Evolutionary conservation across 306 rosid species (phyloP), one percentile per base, ranked within the genome.

Genomic region (Fragaria vesca): DNA sequence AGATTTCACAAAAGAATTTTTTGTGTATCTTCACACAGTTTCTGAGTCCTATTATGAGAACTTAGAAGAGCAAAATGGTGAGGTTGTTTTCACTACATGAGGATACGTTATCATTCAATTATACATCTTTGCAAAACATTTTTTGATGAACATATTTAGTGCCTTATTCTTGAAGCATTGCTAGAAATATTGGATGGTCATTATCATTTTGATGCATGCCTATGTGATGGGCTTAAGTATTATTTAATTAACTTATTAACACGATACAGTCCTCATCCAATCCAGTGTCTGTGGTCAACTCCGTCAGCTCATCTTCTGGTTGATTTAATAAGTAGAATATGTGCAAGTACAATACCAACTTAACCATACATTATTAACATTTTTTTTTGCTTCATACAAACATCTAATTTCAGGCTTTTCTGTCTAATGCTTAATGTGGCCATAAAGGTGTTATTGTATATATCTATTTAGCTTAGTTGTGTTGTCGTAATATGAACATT

Each of bases 1-100:
- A 82, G 98, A 93, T 86, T 96, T 96, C 83, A 96, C 99, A 0
- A 88, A 88, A 76, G 99, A 96, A 83, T 96, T 93, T 79, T 93
- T 96, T 74, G 80, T 83, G 75, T 98, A 96, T 84, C 90, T 96
- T 84, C 87, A 87, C 73, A 85, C 87, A 0, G 91, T 96, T 61
- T 87, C 93, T 32, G 87, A 88, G 83, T 93, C 98, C 75, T 86
- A 81, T 80, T 70, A 85, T 21, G 88, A 90, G 62, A 81, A 91
- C 73, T 87, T 82, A 51, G 75, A 87, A 21, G 85, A 87, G 85
- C 91, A 90, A 87, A 82, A 67, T 79, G 97, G 99, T 96, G 68
- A 71, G 91, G 38, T 51, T 76, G 69, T 55, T 2, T 82, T 40
- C 60, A 42, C 36, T 30, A 9, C 42, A 12, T 47, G 26, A 18